Evolutionary conservation across 1,139 yeast species (phyloP), one percentile per base, ranked within the genome.

Genomic region (Geotrichum reessii): DNA sequence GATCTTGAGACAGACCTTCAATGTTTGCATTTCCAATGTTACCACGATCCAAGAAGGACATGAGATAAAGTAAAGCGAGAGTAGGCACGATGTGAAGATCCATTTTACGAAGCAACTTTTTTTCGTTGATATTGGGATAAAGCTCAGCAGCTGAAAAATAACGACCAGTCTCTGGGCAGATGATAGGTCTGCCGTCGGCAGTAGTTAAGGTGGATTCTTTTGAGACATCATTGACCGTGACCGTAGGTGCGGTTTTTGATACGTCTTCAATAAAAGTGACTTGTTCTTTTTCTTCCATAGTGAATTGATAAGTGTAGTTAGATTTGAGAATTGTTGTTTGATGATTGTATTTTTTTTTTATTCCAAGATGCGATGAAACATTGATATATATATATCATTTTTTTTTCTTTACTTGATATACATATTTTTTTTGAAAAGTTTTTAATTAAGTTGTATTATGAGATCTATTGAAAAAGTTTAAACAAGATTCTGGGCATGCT

Each of bases 21-120:
- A 83, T 75, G 63, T 84, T 75, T 0, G 87, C 87, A 65, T 81
- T 78, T 1, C 86, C 86, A 64, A 84, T 81, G 66, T 82, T 82
- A 61, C 81, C 81, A 63, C 85, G 72, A 68, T 83, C 87, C 62
- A 83, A 71, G 64, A 78, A 80, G 62, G 81, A 79, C 58, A 81
- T 71, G 59, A 81, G 74, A 62, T 81, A 81, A 56, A 81, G 74
- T 51, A 77, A 63, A 17, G 81, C 77, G 49, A 80, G 70, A 73
- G 78, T 72, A 0, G 84, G 83, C 62, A 81, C 70, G 42, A 81
- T 68, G 57, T 81, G 67, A 47, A 72, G 52, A 63, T 81, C 85
- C 46, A 79, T 71, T 64, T 77, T 80, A 59, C 78, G 61, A 49
- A 69, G 71, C 22, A 80, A 74, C 57, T 73, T 74, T 40, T 66